Conservation (phyloP, 257 asterid species). For the Gentiana straminea region DNA sequence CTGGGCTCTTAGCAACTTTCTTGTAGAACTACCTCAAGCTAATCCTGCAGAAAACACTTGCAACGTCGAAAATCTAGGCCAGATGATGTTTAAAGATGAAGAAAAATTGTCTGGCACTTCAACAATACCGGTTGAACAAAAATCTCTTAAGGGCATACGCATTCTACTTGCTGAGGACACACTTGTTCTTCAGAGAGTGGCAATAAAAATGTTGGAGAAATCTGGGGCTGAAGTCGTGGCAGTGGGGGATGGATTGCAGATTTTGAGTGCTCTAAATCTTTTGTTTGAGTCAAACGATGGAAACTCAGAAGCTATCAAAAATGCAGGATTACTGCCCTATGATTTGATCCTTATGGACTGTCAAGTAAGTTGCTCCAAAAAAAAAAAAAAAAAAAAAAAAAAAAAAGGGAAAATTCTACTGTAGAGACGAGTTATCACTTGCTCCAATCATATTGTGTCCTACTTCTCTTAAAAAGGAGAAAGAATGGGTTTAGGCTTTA, state of each 20-base stretch:
- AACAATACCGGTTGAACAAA: slow-evolving; percentile 25
- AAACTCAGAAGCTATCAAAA: slow-evolving; percentile 6
- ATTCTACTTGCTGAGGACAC: slow-evolving; percentile 92
- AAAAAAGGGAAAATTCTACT: no score
- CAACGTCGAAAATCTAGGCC: slow-evolving; percentile 10
- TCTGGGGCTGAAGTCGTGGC: slow-evolving; percentile 73
- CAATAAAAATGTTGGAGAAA: slow-evolving; percentile 86
- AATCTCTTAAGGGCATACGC: slow-evolving; percentile 47
- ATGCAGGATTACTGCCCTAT: slow-evolving; percentile 24
- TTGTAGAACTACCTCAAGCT: slow-evolving; percentile 17
- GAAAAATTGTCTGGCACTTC: slow-evolving; percentile 6
- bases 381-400: no score
- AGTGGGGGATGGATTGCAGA: slow-evolving; percentile 87
- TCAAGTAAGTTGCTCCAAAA: slow-evolving; percentile 45
- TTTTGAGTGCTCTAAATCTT: slow-evolving; percentile 49
- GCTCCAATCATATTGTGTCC: no score
- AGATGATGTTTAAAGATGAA: slow-evolving; percentile 13
- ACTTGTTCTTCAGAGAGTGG: slow-evolving; percentile 79
- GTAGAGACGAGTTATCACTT: no score
- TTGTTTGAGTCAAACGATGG: slow-evolving; percentile 17
- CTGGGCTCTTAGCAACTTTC: slow-evolving; percentile 9
- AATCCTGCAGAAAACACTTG: slow-evolving; percentile 20
- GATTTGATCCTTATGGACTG: slow-evolving; percentile 95
- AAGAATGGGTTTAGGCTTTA: no score
- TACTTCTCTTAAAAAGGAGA: no score